A percentile compares a stretch with the other conserved stretches of the same genome.
These are phyloP conservation scores for Myxozyma lipomycoides DNA, from an alignment of 805 yeast genomes.

Conservation along the genomic window DNA sequence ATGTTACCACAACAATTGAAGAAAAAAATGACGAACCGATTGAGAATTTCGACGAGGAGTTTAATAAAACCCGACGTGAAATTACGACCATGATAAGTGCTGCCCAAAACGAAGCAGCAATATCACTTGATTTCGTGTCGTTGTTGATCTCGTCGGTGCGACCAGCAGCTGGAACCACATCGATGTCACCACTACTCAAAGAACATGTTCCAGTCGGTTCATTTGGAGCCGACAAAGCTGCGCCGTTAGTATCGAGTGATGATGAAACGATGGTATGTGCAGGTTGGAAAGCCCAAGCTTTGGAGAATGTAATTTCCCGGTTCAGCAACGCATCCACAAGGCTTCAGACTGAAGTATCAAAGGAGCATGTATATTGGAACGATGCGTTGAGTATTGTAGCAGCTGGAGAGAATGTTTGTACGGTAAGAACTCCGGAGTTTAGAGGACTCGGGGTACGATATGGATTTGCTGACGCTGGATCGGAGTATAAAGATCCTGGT, in stretches of 20 bases:
- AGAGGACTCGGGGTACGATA: slow-evolving; percentile 74
- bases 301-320: slow-evolving; percentile 51
- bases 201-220: slow-evolving; percentile 75
- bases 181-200: slow-evolving; percentile 80
- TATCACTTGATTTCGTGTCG: slow-evolving; percentile 83
- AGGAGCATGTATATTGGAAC: slow-evolving; percentile 69
- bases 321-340: slow-evolving; percentile 51
- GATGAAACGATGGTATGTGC: slow-evolving; percentile 47
- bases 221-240: slow-evolving; percentile 41
- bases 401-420: slow-evolving; percentile 60
- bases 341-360: slow-evolving; percentile 51
- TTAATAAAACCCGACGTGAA: slow-evolving; percentile 32
- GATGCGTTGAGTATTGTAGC: slow-evolving; percentile 43
- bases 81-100: slow-evolving; percentile 34
- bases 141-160: slow-evolving; percentile 71
- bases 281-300: slow-evolving; percentile 82
- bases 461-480: slow-evolving; percentile 90
- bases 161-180: slow-evolving; percentile 80
- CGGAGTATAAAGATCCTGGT: slow-evolving; percentile 69
- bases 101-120: slow-evolving; percentile 84
- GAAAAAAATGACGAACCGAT: neutral
- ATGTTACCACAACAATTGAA: neutral
- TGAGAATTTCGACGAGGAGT: slow-evolving; percentile 9
- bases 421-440: slow-evolving; percentile 54
- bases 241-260: slow-evolving; percentile 28